A percentile compares a stretch with the other conserved stretches of the same genome.
These are phyloP conservation scores for Xylariaceae sp. DNA, from an alignment of 2,329 filamentous ascomycete species.

Conservation along the genomic window DNA sequence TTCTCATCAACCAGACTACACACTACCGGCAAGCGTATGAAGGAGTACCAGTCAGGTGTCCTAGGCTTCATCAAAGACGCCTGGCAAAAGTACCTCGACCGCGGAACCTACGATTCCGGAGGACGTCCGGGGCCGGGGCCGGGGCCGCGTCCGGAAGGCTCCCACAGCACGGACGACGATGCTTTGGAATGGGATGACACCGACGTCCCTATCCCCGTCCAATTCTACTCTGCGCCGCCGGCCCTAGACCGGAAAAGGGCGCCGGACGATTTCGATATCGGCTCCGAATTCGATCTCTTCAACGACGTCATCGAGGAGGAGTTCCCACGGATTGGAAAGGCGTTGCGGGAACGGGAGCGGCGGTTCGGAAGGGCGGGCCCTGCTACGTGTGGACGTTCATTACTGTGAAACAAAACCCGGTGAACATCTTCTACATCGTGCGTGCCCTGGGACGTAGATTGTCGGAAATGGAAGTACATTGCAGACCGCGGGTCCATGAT, in stretches of 20 bases:
- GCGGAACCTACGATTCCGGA: conserved; percentile 4
- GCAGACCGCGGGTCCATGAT: neutral
- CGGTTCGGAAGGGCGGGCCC: neutral
- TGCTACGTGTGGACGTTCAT: too few species aligned
- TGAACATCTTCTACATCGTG: too few species aligned
- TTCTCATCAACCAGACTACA: neutral
- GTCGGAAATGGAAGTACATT: too few species aligned
- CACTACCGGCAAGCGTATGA: neutral
- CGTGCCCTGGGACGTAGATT: too few species aligned
- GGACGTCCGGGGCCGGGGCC: neutral
- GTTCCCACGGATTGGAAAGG: conserved; percentile 19
- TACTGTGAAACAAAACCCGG: too few species aligned
- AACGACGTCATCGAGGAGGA: conserved; percentile 23
- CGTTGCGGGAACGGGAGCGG: neutral
- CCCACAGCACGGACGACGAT: neutral
- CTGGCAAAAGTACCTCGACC: conserved; percentile 19
- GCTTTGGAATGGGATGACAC: conserved; percentile 21
- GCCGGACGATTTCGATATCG: neutral
- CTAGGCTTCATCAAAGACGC: conserved; percentile 17
- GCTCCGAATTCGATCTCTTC: conserved; percentile 19
- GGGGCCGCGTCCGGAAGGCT: neutral
- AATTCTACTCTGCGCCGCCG: too few species aligned
- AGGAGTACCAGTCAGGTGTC: conserved; percentile 2
- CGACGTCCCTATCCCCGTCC: conserved; percentile 11
- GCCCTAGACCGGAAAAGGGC: neutral